Evolutionary conservation across 179 eudicot species (phyloP).

Genomic region (Nepenthes alata): DNA sequence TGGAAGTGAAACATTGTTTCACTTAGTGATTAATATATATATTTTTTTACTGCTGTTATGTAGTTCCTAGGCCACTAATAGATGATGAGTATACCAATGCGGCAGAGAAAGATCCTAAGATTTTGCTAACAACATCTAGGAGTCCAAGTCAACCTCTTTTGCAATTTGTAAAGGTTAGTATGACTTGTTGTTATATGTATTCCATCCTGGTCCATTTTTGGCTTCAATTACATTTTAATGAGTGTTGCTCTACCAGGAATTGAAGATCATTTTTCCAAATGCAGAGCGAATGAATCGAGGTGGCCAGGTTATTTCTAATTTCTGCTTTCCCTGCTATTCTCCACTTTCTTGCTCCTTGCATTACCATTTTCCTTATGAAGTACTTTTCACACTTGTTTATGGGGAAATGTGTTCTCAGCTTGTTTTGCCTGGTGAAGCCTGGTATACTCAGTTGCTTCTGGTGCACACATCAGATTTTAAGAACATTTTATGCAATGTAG

Average conservation of each 20-base stretch:
- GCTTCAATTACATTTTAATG: background rate
- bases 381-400: too few relatives aligned
- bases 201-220: background rate
- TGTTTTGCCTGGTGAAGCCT: too few relatives aligned
- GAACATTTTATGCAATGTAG: too few relatives aligned
- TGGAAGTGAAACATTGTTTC: background rate
- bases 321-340: background rate
- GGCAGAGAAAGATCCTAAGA: conserved; percentile 71
- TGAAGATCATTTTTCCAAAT: conserved; percentile 83
- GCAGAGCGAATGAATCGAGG: conserved; percentile 88
- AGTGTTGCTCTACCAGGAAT: conserved; percentile 37
- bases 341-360: too few relatives aligned
- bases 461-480: too few relatives aligned
- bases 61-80: conserved; percentile 60
- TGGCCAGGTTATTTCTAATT: conserved; percentile 52
- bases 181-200: background rate
- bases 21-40: background rate
- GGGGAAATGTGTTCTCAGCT: too few relatives aligned
- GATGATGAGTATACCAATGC: conserved; percentile 95
- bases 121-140: conserved; percentile 79
- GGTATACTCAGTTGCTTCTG: too few relatives aligned
- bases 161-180: conserved; percentile 76
- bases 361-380: too few relatives aligned
- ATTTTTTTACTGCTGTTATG: background rate
- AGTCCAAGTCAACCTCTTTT: conserved; percentile 92